A percentile compares a stretch with the other conserved stretches of the same genome.
Evolutionary conservation across 371 early-diverging fungal species (phyloP).

Genomic region (Thermomucor indicae-seudaticae): DNA sequence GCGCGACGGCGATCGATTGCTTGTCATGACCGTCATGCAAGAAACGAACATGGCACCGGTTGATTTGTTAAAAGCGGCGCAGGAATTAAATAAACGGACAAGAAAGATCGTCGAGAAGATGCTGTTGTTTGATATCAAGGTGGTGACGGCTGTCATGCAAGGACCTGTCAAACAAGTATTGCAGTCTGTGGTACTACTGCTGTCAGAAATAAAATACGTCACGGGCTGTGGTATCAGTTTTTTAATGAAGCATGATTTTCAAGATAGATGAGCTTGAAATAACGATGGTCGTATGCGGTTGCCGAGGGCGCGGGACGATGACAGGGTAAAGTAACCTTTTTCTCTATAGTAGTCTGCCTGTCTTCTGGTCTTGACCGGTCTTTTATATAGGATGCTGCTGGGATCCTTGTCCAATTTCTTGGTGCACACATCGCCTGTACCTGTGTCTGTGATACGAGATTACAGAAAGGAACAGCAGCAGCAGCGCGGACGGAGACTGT

Average conservation of each 20-base stretch:
- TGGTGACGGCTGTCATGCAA: conserved; percentile 41
- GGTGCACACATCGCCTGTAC: conserved; percentile 58
- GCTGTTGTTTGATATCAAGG: conserved; percentile 44
- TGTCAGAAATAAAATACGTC: background rate
- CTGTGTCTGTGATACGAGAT: conserved; percentile 53
- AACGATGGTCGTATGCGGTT: conserved; percentile 58
- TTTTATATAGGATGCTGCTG: conserved; percentile 30
- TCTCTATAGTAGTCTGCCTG: background rate
- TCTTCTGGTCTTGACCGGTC: background rate
- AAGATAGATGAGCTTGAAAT: conserved; percentile 45
- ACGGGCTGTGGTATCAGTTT: background rate
- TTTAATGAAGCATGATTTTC: background rate
- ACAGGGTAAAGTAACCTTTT: conserved; percentile 36
- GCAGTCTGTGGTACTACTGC: conserved; percentile 20
- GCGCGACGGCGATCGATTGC: conserved; percentile 50
- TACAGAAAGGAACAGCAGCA: conserved; percentile 39
- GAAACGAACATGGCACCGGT: too few relatives aligned
- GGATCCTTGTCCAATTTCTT: conserved; percentile 56
- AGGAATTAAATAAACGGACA: conserved; percentile 18
- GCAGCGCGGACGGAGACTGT: conserved; percentile 5
- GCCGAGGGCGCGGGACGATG: conserved; percentile 51
- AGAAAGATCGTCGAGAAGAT: conserved; percentile 28
- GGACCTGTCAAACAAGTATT: conserved; percentile 53
- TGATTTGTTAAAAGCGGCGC: conserved; percentile 44
- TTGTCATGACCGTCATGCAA: conserved; percentile 50